phyloP scores from a whole-genome alignment of 2,329 filamentous ascomycete genomes.

The Ascomycota sp. region DNA sequence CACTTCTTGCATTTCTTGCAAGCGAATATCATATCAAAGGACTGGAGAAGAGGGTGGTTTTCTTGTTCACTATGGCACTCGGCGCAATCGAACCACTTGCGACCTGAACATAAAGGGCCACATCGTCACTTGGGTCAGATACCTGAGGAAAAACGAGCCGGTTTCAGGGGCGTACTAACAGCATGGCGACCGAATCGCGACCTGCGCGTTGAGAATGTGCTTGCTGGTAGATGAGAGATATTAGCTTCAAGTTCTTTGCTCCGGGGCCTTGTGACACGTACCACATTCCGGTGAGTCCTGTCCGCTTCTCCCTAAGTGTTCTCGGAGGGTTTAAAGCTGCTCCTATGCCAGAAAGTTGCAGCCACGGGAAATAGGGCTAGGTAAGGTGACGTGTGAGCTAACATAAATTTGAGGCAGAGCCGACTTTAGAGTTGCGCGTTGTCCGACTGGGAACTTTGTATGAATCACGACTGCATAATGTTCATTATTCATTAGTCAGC shows the following conservation, averaged over 20 bases:
- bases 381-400: too few relatives aligned
- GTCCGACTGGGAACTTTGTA: too few relatives aligned
- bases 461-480: not conserved
- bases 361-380: too few relatives aligned
- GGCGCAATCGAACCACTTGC: conserved; percentile 97
- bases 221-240: conserved; percentile 35
- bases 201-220: conserved; percentile 94
- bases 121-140: too few relatives aligned
- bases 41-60: conserved; percentile 51
- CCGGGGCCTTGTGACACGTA: conserved; percentile 5
- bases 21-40: conserved; percentile 74
- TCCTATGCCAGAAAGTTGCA: too few relatives aligned
- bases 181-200: conserved; percentile 84
- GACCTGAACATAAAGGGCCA: conserved; percentile 27
- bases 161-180: conserved; percentile 33
- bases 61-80: conserved; percentile 78
- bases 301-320: too few relatives aligned
- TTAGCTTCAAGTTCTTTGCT: not conserved
- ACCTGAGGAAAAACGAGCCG: not conserved
- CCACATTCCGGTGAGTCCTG: conserved; percentile 12
- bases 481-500: not conserved
- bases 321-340: too few relatives aligned
- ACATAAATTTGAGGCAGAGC: too few relatives aligned
- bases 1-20: conserved; percentile 99
- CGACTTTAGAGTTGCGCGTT: too few relatives aligned